phyloP scores from a whole-genome alignment of 352 stramenopile species.

The Thalassiosira hispida region DNA sequence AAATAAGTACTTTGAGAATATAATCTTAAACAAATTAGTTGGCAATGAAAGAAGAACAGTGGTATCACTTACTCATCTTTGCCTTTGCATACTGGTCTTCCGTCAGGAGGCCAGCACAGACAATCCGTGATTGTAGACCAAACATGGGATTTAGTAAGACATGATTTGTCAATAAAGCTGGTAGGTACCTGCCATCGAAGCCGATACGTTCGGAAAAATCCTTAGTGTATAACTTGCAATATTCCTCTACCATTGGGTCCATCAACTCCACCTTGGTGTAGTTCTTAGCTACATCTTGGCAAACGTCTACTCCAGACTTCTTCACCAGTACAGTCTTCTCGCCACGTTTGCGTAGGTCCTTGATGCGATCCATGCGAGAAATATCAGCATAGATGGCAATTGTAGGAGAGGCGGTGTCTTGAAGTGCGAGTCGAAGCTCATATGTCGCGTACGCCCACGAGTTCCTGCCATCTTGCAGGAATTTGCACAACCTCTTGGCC shows the following conservation, averaged over 20 bases:
- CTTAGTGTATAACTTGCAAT: slow-evolving; percentile 22
- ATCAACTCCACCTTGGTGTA: slow-evolving; percentile 25
- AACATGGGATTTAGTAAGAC: slow-evolving; percentile 25
- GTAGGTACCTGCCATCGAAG: slow-evolving; percentile 8
- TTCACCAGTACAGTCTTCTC: slow-evolving; percentile 27
- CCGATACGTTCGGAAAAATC: slow-evolving; percentile 18
- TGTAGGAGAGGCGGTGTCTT: not conserved
- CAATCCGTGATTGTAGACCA: slow-evolving; percentile 9
- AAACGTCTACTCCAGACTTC: not conserved
- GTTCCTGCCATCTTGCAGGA: slow-evolving; percentile 18
- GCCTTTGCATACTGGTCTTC: slow-evolving; percentile 8
- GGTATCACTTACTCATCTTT: too few relatives aligned
- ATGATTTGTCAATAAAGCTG: not conserved
- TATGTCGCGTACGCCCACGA: too few relatives aligned
- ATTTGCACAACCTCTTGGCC: slow-evolving; percentile 14
- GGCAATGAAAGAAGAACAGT: too few relatives aligned
- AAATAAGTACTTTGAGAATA: not conserved
- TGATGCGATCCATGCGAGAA: slow-evolving; percentile 14
- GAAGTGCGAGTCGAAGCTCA: too few relatives aligned
- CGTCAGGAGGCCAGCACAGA: slow-evolving; percentile 10
- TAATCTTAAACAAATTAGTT: too few relatives aligned
- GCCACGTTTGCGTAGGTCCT: slow-evolving; percentile 24
- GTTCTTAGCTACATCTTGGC: slow-evolving; percentile 1
- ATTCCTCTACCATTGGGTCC: slow-evolving; percentile 26
- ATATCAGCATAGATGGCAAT: slow-evolving; percentile 17